Conservation (phyloP, 306 rosid genomes). For the Prunus salicina region DNA sequence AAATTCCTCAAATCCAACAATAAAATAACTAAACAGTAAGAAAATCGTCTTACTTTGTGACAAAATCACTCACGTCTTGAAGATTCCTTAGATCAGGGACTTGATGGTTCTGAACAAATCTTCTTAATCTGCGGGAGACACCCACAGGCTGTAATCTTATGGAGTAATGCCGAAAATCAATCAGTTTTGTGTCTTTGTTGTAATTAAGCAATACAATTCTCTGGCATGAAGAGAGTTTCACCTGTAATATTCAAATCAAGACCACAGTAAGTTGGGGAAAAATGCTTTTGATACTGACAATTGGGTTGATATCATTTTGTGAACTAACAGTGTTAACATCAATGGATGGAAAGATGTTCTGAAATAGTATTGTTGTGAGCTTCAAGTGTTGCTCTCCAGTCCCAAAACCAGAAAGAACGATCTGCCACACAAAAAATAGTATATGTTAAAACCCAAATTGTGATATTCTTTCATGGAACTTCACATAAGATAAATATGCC, state of each 20-base stretch:
- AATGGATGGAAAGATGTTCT: slow-evolving; percentile 90
- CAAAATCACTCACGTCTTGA: slow-evolving; percentile 92
- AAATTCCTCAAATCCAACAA: not conserved
- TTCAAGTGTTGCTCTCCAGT: slow-evolving; percentile 67
- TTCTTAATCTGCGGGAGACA: slow-evolving; percentile 82
- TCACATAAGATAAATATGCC: not conserved
- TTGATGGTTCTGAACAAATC: slow-evolving; percentile 87
- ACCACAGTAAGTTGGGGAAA: slow-evolving; percentile 11
- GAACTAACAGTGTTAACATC: slow-evolving; percentile 90
- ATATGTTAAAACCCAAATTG: not conserved
- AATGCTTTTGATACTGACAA: not conserved
- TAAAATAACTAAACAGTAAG: slow-evolving; percentile 1
- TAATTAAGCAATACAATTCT: slow-evolving; percentile 90
- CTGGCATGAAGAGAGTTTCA: slow-evolving; percentile 89
- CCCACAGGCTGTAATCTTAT: slow-evolving; percentile 92
- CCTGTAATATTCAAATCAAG: slow-evolving; percentile 45
- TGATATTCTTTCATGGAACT: not conserved
- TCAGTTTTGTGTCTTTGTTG: slow-evolving; percentile 81
- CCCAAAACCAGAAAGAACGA: slow-evolving; percentile 92
- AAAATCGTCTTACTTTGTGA: slow-evolving; percentile 74
- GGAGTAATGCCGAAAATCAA: slow-evolving; percentile 95
- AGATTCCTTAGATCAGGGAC: slow-evolving; percentile 90
- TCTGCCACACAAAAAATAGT: slow-evolving; percentile 41
- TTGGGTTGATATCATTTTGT: not conserved
- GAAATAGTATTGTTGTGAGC: slow-evolving; percentile 82